Evolutionary conservation across 352 stramenopile genomes (phyloP), one percentile per base, ranked within the genome.

Genomic region (Phytopythium ostracodes): DNA sequence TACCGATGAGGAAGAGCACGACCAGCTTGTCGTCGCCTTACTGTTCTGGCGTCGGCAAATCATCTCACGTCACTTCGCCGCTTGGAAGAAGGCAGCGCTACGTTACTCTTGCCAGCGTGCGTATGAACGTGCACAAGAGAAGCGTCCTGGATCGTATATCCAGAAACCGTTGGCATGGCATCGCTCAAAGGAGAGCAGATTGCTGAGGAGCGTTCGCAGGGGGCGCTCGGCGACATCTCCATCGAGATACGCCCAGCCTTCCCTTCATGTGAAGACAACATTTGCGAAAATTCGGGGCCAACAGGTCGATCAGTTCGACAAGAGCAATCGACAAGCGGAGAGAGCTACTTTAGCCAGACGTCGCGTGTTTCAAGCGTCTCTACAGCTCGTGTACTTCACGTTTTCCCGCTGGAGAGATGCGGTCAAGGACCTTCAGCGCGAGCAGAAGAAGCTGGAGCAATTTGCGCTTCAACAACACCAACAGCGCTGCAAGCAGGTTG

Each of bases 1-100:
- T 35, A 47, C 24, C 46, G 33, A 44, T 8, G 71, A 78, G 15
- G 71, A 80, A 7, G 62, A 77, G 2, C 64, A 84, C 27, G 68
- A 78, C 51, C 66, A 75, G n/a, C 56, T 78, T 25, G 68, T 84
- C 20, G 67, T 72, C 46, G 75, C 75, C 10, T 65, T 84, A 35
- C 75, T 77, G 57, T 80, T 71, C 56, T 84, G 75, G 75, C 70
- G 73, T 31, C 66, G 61, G 22, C 78, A 79, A 36, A 62, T 74
- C 36, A 59, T 80, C n/a, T 63, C 71, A 58, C 40, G 60, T 18
- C 61, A 84, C 31, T 84, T 84, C 38, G 66, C 54, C 0, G 68
- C 71, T 14, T 84, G 75, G 75, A 84, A 79, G 40, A 69, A 64
- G 53, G 60, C 76, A 2, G 40, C 59, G 2, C 52, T 22, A n/a